Evolutionary conservation across 2,329 filamentous ascomycete species (phyloP).

Genomic region (Colletotrichum sp.): DNA sequence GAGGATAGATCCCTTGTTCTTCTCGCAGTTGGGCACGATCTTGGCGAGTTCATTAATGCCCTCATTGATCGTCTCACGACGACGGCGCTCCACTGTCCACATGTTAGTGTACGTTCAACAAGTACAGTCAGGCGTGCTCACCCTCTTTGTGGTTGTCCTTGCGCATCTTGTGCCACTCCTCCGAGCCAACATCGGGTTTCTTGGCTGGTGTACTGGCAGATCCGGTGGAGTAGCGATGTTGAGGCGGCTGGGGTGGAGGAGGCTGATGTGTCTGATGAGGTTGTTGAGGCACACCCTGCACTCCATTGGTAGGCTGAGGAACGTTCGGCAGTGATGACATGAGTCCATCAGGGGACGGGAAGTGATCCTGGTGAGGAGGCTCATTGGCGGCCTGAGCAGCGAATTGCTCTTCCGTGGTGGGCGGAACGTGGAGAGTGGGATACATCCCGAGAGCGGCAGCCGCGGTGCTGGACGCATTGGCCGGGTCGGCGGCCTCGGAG

Average conservation of each 20-base stretch:
- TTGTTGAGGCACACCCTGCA: slow-evolving; percentile 12
- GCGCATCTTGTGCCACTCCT: slow-evolving; percentile 97
- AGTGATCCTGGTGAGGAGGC: slow-evolving; percentile 38
- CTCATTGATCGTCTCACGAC: slow-evolving; percentile 97
- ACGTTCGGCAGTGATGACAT: slow-evolving; percentile 15
- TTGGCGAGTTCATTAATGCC: slow-evolving; percentile 98
- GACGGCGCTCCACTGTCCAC: slow-evolving; percentile 83
- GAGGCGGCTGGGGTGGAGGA: slow-evolving; percentile 26
- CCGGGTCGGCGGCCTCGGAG: slow-evolving; percentile 51
- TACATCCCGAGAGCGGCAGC: slow-evolving; percentile 66
- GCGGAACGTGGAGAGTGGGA: slow-evolving; percentile 62
- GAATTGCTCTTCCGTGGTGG: slow-evolving; percentile 64
- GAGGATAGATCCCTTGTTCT: slow-evolving; percentile 97
- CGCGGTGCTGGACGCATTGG: slow-evolving; percentile 63
- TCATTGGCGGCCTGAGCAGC: slow-evolving; percentile 53
- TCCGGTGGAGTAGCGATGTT: slow-evolving; percentile 36
- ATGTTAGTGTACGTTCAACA: slow-evolving; percentile 25
- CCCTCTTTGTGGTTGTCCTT: slow-evolving; percentile 99
- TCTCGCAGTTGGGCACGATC: slow-evolving; percentile 96
- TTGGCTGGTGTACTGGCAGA: slow-evolving; percentile 46
- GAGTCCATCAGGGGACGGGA: slow-evolving; percentile 36
- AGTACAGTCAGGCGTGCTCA: slow-evolving; percentile 44
- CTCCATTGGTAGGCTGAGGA: slow-evolving; percentile 17
- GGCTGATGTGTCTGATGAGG: slow-evolving; percentile 13
- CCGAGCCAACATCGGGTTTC: slow-evolving; percentile 92